phyloP scores from a whole-genome alignment of 305 asterid genomes.

The Fraxinus platypoda region DNA sequence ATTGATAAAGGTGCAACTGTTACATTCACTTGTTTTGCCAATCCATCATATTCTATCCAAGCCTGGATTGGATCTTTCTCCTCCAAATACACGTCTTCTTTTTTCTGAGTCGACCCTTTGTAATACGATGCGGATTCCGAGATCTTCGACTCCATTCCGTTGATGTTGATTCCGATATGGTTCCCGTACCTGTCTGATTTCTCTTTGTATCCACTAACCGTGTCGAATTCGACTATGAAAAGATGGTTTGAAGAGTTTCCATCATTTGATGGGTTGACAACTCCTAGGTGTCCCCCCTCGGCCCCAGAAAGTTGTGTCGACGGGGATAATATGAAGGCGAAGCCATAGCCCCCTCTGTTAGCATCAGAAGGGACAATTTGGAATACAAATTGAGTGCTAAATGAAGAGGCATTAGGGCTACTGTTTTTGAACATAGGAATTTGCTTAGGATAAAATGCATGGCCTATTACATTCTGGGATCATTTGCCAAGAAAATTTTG shows the following conservation, averaged over 20 bases:
- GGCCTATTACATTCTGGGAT: slow-evolving; percentile 40
- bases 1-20: slow-evolving; percentile 39
- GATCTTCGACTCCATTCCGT: slow-evolving; percentile 24
- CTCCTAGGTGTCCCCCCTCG: slow-evolving; percentile 34
- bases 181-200: slow-evolving; percentile 36
- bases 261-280: slow-evolving; percentile 34
- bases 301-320: neutral
- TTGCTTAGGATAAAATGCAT: slow-evolving; percentile 44
- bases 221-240: slow-evolving; percentile 74
- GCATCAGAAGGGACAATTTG: slow-evolving; percentile 35
- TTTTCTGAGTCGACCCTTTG: neutral
- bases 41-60: slow-evolving; percentile 66
- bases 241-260: slow-evolving; percentile 40
- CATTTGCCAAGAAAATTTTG: too few relatives aligned
- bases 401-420: slow-evolving; percentile 34
- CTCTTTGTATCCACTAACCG: slow-evolving; percentile 48
- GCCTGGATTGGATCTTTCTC: slow-evolving; percentile 46
- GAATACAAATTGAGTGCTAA: slow-evolving; percentile 57
- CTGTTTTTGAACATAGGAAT: slow-evolving; percentile 34
- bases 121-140: slow-evolving; percentile 31
- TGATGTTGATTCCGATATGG: slow-evolving; percentile 55
- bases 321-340: slow-evolving; percentile 64
- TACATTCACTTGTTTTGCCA: slow-evolving; percentile 29
- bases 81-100: slow-evolving; percentile 28
- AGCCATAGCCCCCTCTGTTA: slow-evolving; percentile 54